Evolutionary conservation across 1,139 yeast species (phyloP), one percentile per base, ranked within the genome.

Genomic region (Hyphopichia khmerensis): DNA sequence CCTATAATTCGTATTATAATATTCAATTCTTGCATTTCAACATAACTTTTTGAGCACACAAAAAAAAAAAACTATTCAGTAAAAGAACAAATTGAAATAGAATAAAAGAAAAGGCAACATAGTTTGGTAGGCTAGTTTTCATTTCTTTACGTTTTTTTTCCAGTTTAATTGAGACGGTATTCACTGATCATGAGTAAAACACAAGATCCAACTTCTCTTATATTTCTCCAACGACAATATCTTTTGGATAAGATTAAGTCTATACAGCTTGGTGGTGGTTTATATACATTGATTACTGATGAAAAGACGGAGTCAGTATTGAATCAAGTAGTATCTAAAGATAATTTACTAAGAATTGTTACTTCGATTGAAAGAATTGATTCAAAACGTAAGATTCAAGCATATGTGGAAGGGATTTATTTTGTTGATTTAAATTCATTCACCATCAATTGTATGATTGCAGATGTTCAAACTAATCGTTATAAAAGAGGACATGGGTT

Each of bases 301-400:
- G 66, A 62, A 29, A 57, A 59, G 33, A 65, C 72, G 23, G 75
- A 71, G 51, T 41, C 63, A 4, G 52, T 67, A n/a, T 45, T 73
- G 39, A 60, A 60, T 44, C 61, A 60, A 40, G 69, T 72, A 24
- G 48, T 72, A 15, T 50, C 66, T 38, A 71, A 71, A 47, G 75
- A 68, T 34, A 64, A 60, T 34, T 50, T 73, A 33, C 55, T 73
- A 13, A 55, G 79, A 34, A 55, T 72, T 13, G 78, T 73, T 6
- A 68, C 78, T 2, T 61, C 73, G 3, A 57, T 73, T 11, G 79
- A 73, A 44, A 58, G 58, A 48, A 55, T 73, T 15, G 77, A 70
- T 46, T 63, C 57, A 18, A 57, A 55, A 30, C 54, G 77, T 38
- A 59, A 65, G 34, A 65, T 58, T 43, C 73, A 67, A 53, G 56